These are phyloP conservation scores for Theobroma grandiflorum DNA, from an alignment of 441 rosid species.

Conservation along the genomic window DNA sequence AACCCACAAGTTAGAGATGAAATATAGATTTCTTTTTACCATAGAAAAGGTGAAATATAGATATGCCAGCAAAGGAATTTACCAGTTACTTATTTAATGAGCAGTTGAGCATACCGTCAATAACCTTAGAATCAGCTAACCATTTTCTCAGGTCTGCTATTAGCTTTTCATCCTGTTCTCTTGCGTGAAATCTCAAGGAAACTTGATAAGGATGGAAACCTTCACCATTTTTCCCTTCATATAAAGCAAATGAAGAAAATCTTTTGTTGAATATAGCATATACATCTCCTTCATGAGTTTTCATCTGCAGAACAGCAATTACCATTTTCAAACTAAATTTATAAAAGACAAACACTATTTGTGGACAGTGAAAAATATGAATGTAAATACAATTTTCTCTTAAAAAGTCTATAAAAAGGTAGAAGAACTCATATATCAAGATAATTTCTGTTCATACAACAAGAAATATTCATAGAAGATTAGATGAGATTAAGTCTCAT, in stretches of 20 bases:
- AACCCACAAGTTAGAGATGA: neutral
- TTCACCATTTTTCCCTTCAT: constrained; percentile 47
- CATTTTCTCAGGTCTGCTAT: constrained; percentile 55
- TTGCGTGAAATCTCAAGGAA: constrained; percentile 53
- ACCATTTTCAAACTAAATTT: constrained; percentile 17
- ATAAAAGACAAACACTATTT: constrained; percentile 15
- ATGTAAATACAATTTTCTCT: neutral
- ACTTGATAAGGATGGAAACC: constrained; percentile 64
- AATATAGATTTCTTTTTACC: neutral
- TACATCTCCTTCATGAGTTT: constrained; percentile 47
- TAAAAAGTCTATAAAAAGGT: neutral
- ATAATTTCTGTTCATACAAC: neutral
- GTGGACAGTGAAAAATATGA: neutral
- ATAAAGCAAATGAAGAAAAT: constrained; percentile 73
- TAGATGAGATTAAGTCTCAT: neutral
- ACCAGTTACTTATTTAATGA: neutral
- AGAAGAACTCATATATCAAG: neutral
- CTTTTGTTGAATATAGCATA: constrained; percentile 65
- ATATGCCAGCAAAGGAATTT: neutral
- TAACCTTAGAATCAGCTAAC: constrained; percentile 39
- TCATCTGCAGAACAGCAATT: constrained; percentile 56
- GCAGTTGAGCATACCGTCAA: constrained; percentile 51
- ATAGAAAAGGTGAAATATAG: neutral
- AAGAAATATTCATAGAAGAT: constrained; percentile 6
- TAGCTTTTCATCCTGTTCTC: constrained; percentile 55